These are phyloP conservation scores for Fusarium sp. DNA, from an alignment of 2,329 filamentous ascomycete species.

Conservation along the genomic window DNA sequence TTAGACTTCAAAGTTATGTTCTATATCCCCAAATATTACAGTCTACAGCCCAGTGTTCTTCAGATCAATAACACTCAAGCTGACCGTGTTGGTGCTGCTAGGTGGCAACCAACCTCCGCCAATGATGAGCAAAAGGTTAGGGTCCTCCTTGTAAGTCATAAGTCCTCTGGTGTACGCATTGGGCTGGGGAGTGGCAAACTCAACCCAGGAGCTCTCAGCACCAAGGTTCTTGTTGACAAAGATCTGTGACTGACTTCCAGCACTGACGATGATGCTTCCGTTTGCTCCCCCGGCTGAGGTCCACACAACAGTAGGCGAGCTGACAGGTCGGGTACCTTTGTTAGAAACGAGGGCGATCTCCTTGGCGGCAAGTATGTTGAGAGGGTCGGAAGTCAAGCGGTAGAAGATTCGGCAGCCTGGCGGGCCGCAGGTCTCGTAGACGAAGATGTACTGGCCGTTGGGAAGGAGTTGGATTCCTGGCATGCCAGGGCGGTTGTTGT, in stretches of 20 bases:
- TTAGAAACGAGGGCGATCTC: conserved; percentile 52
- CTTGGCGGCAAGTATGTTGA: conserved; percentile 51
- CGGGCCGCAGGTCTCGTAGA: conserved; percentile 70
- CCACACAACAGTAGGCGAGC: conserved; percentile 62
- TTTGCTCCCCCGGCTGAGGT: conserved; percentile 58
- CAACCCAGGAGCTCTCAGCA: conserved; percentile 54
- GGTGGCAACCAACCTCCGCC: conserved; percentile 61
- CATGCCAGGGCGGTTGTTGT: conserved; percentile 77
- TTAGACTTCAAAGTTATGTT: neutral
- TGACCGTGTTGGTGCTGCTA: conserved; percentile 60
- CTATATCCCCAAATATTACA: neutral
- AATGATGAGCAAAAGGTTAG: conserved; percentile 57
- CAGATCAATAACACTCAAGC: conserved; percentile 52
- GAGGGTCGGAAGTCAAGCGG: conserved; percentile 56
- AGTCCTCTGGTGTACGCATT: conserved; percentile 56
- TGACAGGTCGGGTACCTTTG: conserved; percentile 54
- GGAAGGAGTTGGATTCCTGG: conserved; percentile 70
- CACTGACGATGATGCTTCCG: conserved; percentile 60
- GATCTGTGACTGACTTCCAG: conserved; percentile 55
- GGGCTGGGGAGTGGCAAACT: conserved; percentile 52
- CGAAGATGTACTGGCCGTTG: conserved; percentile 67
- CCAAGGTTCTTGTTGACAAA: conserved; percentile 60
- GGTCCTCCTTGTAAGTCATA: conserved; percentile 53
- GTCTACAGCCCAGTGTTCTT: conserved; percentile 29
- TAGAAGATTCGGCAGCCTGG: conserved; percentile 60